These are phyloP conservation scores for Hypoxylon sp. DNA, from an alignment of 2,329 filamentous ascomycete genomes.

Conservation along the genomic window DNA sequence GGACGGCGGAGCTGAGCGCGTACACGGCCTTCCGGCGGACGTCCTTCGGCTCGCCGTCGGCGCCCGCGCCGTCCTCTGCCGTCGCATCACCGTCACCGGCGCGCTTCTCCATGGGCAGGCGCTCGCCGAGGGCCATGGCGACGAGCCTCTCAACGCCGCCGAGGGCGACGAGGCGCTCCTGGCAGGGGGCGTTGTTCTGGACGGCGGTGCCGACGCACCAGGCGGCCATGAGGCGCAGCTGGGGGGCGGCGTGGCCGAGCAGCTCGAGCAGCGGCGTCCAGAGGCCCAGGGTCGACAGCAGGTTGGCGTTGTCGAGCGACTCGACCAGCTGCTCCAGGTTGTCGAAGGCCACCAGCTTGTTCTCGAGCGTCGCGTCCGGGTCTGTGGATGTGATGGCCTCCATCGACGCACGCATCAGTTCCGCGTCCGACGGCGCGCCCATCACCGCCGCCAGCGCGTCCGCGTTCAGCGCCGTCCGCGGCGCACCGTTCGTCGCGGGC, in stretches of 20 bases:
- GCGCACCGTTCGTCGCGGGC: constrained; percentile 37
- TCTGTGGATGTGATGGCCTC: constrained; percentile 70
- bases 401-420: constrained; percentile 90
- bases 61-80: constrained; percentile 10
- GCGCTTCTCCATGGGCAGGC: constrained; percentile 28
- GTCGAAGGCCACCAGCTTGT: constrained; percentile 86
- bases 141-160: constrained; percentile 77
- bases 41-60: constrained; percentile 60
- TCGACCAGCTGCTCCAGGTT: constrained; percentile 95
- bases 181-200: constrained; percentile 89
- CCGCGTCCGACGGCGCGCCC: constrained; percentile 87
- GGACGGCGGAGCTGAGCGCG: constrained; percentile 82
- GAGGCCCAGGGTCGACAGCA: constrained; percentile 78
- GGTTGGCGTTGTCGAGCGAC: constrained; percentile 95
- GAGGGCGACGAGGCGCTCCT: constrained; percentile 71
- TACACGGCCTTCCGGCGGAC: constrained; percentile 89
- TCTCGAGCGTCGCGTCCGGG: constrained; percentile 71
- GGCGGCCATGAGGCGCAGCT: constrained; percentile 85
- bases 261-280: constrained; percentile 82
- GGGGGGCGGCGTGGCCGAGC: constrained; percentile 71
- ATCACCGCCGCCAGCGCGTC: constrained; percentile 77
- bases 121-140: constrained; percentile 57
- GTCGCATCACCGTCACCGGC: constrained; percentile 17
- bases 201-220: constrained; percentile 95
- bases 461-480: constrained; percentile 61